Base-by-base conservation (phyloP, 2,329 filamentous ascomycete genomes). In the Penicillium sp. region DNA sequence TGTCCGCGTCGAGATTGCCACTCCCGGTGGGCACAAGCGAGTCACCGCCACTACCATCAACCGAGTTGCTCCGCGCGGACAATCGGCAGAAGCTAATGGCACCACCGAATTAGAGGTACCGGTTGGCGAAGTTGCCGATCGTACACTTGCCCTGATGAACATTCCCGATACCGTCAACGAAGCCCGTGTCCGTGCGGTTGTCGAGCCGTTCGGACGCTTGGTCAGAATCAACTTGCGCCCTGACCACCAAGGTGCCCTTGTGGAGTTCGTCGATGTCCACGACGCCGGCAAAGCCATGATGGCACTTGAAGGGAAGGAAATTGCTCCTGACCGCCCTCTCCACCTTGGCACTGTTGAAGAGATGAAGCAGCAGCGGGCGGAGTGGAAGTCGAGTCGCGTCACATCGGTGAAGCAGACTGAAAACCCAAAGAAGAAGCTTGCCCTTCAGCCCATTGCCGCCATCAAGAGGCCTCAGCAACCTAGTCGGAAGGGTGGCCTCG, bases 91-190 rank as follows among this genome's bases (percentile, higher is more conserved):
- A 49, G 63, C 64, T 21, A 67, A 76, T 49, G 69, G 72, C 14
- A 57, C 51, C 8, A 72, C 71, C 9, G 77, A 80, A 32, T 67
- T 75, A 45, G 64, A 70, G 29, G 79, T 75, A 66, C 50, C 69
- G 0, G 72, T 76, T 54, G 60, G 67, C 22, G 77, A 80, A 1
- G 72, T 76, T 7, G 80, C 79, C 29, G 83, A 86, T 46, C 86
- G 91, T 48, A 94, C 90, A 1, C 81, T 97, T 46, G 88, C 88
- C 9, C 78, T 99, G 27, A 84, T 97, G 74, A 88, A 92, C 58
- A 79, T 99, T 1, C 91, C 94, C 0, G 94, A 97, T 67, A 97
- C 92, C 0, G 85, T 97, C 65, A 97, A 95, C 60, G 90, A 96
- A 66, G 85, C 89, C 1, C 90, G 92, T 29, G 84, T 99, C 50